Conservation (phyloP, 2,329 filamentous ascomycete species). For the Penicillium fuscoglaucum region DNA sequence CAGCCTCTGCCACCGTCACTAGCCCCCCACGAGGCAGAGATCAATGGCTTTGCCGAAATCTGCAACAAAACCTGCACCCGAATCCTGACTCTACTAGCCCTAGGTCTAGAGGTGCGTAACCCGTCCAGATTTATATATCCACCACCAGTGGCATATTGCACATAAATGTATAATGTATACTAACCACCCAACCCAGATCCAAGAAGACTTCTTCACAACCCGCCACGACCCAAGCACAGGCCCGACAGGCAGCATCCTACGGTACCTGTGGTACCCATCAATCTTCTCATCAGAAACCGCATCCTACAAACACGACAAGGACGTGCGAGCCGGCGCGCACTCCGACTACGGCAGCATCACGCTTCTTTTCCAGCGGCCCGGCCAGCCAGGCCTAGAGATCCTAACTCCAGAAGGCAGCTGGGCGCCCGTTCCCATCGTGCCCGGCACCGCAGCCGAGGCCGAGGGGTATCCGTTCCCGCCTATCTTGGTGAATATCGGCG, state of each 20-base stretch:
- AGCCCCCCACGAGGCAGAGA: slow-evolving; percentile 56
- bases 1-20: slow-evolving; percentile 75
- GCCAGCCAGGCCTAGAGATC: slow-evolving; percentile 85
- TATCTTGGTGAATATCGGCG: slow-evolving; percentile 71
- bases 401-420: slow-evolving; percentile 59
- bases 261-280: slow-evolving; percentile 72
- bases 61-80: slow-evolving; percentile 73
- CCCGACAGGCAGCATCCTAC: slow-evolving; percentile 60
- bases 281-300: slow-evolving; percentile 46
- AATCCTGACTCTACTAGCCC: slow-evolving; percentile 74
- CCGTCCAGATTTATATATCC: not conserved
- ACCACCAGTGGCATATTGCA: not conserved
- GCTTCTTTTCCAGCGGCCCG: slow-evolving; percentile 77
- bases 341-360: slow-evolving; percentile 76
- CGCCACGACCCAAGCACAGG: slow-evolving; percentile 57
- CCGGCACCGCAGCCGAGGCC: slow-evolving; percentile 33
- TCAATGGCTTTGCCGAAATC: slow-evolving; percentile 66
- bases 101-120: slow-evolving; percentile 65
- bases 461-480: slow-evolving; percentile 60
- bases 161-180: not conserved
- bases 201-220: slow-evolving; percentile 58
- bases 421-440: slow-evolving; percentile 68
- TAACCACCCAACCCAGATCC: slow-evolving; percentile 37
- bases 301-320: slow-evolving; percentile 52
- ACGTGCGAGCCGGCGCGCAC: slow-evolving; percentile 87